Base-by-base conservation (phyloP, 768 basidiomycete genomes). In the Crepidotus variabilis region DNA sequence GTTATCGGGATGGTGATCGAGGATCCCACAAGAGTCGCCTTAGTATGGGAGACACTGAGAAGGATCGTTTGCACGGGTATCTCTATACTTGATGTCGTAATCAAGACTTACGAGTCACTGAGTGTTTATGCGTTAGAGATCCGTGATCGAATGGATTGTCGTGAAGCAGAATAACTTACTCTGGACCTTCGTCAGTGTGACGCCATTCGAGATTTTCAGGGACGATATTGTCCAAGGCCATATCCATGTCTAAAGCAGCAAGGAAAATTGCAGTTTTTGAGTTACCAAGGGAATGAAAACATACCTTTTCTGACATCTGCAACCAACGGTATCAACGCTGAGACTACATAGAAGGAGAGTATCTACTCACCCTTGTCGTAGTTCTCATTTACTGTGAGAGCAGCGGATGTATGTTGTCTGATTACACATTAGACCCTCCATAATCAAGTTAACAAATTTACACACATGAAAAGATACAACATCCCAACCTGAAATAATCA, bases 111-210 rank as follows among this genome's bases (percentile, higher is more conserved):
- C 88, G 90, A 92, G 71, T 92, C 90, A 68, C 89, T 92, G 61
- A 63, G 54, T 34, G 53, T 8, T 16, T 61, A 54, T 22, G 49
- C 18, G 16, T 50, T 39, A 51, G 13, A 7, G 22, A 14, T 45
- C 11, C 16, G 21, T 46, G 21, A 22, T 9, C 46, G 35, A 39
- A 50, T 51, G 45, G 56, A 35, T 35, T 21, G 21, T 35, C 23
- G 32, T 55, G 28, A 45, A 21, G 18, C 54, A 58, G 28, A 46
- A 54, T 28, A 57, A 74, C 87, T 73, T 67, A 94, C 92, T 96
- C 94, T 47, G 87, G 90, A 20, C 93, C 94, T 76, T 98, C 94
- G 66, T 94, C 92, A 0, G 86, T 91, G 69, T 97, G 94, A 36
- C 75, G 74, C 93, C 94, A 96, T 51, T 82, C 71, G 13, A 95